Percentiles rank a stretch among this genome's conserved stretches.
These are phyloP conservation scores for Cichorium intybus DNA, from an alignment of 140 eudicot genomes.

Conservation along the genomic window DNA sequence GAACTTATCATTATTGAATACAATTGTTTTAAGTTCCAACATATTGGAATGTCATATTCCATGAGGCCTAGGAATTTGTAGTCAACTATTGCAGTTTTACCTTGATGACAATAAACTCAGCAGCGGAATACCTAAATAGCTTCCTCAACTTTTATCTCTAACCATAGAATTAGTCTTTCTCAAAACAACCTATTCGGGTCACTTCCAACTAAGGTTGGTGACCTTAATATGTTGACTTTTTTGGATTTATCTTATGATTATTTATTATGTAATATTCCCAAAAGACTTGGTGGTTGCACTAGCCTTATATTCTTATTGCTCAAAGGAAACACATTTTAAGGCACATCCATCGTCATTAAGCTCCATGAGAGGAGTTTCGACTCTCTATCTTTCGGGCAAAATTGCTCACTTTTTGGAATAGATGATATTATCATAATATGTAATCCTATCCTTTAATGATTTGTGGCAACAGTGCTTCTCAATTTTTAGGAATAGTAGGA, in stretches of 20 bases:
- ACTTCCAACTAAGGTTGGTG: slow-evolving; percentile 28
- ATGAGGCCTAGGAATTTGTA: neutral
- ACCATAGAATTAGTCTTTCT: slow-evolving; percentile 3
- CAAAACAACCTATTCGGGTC: slow-evolving; percentile 28
- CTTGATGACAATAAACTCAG: neutral
- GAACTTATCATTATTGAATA: slow-evolving; percentile 19
- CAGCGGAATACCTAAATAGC: neutral
- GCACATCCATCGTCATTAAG: slow-evolving; percentile 18
- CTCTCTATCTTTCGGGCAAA: slow-evolving; percentile 41
- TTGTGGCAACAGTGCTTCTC: no score
- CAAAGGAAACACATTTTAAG: no score
- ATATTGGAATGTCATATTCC: neutral
- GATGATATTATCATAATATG: neutral
- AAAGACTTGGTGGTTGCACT: slow-evolving; percentile 28
- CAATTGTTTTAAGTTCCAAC: neutral
- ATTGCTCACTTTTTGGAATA: slow-evolving; percentile 26
- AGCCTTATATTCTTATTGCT: slow-evolving; percentile 17
- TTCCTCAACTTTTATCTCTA: slow-evolving; percentile 12
- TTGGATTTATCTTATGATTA: slow-evolving; percentile 19
- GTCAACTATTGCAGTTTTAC: neutral
- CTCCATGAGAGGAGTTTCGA: slow-evolving; percentile 22
- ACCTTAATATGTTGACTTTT: slow-evolving; percentile 11
- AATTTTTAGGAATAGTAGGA: no score
- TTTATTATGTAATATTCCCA: slow-evolving; percentile 37
- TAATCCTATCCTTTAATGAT: slow-evolving; percentile 32